phyloP scores from a whole-genome alignment of 495 filamentous ascomycete genomes.

The Coniosporium apollinis region DNA sequence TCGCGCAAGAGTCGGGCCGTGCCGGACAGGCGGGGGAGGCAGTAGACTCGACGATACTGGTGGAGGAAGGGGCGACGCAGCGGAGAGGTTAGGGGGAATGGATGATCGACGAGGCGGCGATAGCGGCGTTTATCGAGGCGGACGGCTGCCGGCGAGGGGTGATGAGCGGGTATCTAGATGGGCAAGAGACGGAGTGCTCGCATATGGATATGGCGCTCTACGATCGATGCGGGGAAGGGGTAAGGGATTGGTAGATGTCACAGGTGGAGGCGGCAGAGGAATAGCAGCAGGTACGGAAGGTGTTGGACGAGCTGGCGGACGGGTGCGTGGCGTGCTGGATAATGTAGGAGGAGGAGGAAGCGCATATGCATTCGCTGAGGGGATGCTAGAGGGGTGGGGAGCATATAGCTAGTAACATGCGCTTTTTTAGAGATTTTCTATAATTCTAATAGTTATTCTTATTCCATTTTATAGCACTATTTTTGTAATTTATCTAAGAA shows the following conservation, averaged over 20 bases:
- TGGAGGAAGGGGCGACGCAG: not conserved
- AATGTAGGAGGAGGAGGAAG: not conserved
- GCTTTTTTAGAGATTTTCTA: too few relatives aligned
- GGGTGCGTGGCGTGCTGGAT: not conserved
- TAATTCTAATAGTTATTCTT: too few relatives aligned
- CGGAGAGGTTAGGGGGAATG: not conserved
- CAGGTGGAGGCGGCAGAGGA: not conserved
- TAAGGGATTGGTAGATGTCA: not conserved
- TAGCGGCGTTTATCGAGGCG: constrained; percentile 1
- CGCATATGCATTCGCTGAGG: not conserved
- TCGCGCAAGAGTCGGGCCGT: not conserved
- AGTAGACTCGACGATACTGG: not conserved
- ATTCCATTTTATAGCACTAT: too few relatives aligned
- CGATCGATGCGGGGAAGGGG: not conserved
- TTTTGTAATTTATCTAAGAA: too few relatives aligned
- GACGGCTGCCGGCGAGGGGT: not conserved
- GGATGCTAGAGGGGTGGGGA: too few relatives aligned
- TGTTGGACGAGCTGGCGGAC: not conserved
- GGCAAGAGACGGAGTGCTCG: not conserved
- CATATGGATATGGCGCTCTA: not conserved
- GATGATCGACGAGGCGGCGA: not conserved
- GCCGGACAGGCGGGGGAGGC: constrained; percentile 1
- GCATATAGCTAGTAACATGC: too few relatives aligned
- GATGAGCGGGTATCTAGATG: constrained; percentile 2
- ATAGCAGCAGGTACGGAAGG: not conserved